Evolutionary conservation across 2,329 filamentous ascomycete genomes (phyloP), one percentile per base, ranked within the genome.

Genomic region (Fusarium lateritium): DNA sequence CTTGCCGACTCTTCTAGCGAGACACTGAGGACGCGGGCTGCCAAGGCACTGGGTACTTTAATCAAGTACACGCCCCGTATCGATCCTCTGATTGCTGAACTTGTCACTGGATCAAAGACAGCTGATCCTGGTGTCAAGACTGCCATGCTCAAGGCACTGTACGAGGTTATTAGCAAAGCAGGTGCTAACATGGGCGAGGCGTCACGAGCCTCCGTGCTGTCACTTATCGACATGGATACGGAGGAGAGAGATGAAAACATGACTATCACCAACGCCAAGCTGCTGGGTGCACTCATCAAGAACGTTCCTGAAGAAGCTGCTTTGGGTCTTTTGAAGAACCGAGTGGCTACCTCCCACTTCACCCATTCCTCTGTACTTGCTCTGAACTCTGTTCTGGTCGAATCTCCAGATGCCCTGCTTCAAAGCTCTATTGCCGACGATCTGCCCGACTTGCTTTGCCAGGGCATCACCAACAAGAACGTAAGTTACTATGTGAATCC

Each of bases 21-120:
- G 72, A 84, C 94, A 21, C 83, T 99, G 62, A 90, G 97, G 70
- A 91, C 91, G 62, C 89, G 97, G 70, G 96, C 97, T 53, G 96
- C 96, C 38, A 97, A 96, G 82, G 96, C 96, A 47, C 83, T 99
- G 49, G 96, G 97, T 62, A 98, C 95, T 11, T 82, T 99, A 65
- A 99, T 99, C 82, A 97, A 94, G 64, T 89, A 98, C 76, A 98
- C 95, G 1, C 95, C 96, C 26, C 91, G 97, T 76, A 93, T 99
- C 24, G 97, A 99, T 79, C 96, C 97, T 51, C 86, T 99, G 56
- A 97, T 99, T 69, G 83, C 88, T 64, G 96, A 99, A 81, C 86
- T 99, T 47, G 94, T 98, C 21, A 92, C 96, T n/a, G 96, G 96
- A 46, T 96, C 94, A 26, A 98, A 95, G 84, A 98, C 96, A 0